Conservation (phyloP, 2,329 filamentous ascomycete genomes). For the Ceratocystis ficicola region DNA sequence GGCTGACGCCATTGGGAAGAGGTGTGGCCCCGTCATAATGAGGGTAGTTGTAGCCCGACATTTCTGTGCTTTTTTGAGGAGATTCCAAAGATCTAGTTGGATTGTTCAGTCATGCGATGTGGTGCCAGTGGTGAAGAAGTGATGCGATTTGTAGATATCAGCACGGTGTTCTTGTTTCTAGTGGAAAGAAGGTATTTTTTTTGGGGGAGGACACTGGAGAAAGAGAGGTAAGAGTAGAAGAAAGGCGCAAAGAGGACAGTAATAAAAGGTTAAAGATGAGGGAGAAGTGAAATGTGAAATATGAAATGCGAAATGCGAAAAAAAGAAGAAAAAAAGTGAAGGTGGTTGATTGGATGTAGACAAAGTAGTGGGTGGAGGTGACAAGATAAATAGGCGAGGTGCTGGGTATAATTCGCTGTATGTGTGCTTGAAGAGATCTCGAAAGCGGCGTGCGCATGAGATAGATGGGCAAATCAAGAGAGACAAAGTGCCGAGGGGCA, state of each 20-base stretch:
- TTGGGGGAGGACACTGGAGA: too few species aligned
- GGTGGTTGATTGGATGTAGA: neutral
- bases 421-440: neutral
- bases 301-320: too few species aligned
- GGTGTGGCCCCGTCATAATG: constrained; percentile 6
- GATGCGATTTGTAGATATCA: neutral
- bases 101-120: too few species aligned
- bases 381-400: neutral
- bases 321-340: neutral
- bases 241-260: too few species aligned
- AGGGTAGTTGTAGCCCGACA: constrained; percentile 11
- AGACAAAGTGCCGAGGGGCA: neutral
- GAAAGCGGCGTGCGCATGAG: neutral
- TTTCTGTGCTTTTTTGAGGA: neutral
- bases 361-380: neutral
- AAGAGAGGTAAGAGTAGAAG: too few species aligned
- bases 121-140: too few species aligned
- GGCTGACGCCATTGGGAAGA: neutral
- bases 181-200: too few species aligned
- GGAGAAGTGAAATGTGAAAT: neutral
- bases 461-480: neutral
- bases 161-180: too few species aligned
- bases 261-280: too few species aligned
- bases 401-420: neutral
- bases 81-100: too few species aligned